Evolutionary conservation across 257 asterid species (phyloP), one percentile per base, ranked within the genome.

Genomic region (Lantana camara): DNA sequence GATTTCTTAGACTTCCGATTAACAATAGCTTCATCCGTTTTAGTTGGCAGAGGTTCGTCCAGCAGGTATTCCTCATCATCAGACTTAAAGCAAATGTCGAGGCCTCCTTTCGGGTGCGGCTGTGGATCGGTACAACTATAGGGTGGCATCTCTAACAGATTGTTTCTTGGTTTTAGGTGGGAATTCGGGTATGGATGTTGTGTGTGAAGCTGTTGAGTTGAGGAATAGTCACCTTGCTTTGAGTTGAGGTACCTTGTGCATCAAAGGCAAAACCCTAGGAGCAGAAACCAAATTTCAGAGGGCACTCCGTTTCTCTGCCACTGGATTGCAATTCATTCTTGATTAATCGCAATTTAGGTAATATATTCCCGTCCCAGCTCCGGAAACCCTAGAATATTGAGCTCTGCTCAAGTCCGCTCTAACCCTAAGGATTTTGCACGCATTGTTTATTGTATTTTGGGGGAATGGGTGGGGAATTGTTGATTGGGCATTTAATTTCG

Each of bases 241-340:
- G 78, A 80, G 77, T 74, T 81, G 84, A 80, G 84, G 79, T 83
- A 72, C 73, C 74, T 60, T 72, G 74, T 72, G 84, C 86, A 74
- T 75, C 84, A 71, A 19, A 73, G 60, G 75, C 71, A 69, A 83
- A 83, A 76, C 82, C 83, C 87, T 78, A 75, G 77, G 72, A 55
- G 66, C 68, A 21, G 55, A 35, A 35, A 35, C 2, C 5, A 27
- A 27, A 35, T 62, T 66, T 75, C 63, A 19, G 60, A 20, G 60
- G 22, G 70, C 47, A 64, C 72, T 64, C 66, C 57, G 59, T 61
- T 58, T 73, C 75, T 66, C 55, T 29, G 68, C 71, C 74, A 68
- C 75, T 80, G 68, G 63, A 60, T 60, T 69, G 81, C 79, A 83
- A 75, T 83, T 80, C 67, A 7, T 53, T 64, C 68, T 23, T 42